Percentiles rank a stretch among this genome's conserved stretches.
phyloP scores from a whole-genome alignment of 2,329 filamentous ascomycete species.

The Fusarium albidum region DNA sequence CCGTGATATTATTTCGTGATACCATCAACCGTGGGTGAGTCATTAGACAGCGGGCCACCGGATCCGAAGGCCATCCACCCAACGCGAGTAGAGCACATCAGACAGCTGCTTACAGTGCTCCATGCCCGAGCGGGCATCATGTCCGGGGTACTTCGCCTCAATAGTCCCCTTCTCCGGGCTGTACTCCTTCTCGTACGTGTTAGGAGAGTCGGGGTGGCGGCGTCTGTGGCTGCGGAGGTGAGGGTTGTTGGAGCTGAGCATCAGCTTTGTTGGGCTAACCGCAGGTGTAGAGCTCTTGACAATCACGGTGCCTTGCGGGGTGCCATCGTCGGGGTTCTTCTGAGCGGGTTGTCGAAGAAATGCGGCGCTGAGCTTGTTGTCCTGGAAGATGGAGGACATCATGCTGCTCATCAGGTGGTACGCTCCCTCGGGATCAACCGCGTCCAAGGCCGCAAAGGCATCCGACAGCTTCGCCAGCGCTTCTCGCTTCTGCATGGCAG shows the following conservation, averaged over 20 bases:
- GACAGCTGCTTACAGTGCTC: slow-evolving; percentile 90
- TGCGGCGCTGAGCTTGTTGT: slow-evolving; percentile 68
- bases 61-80: slow-evolving; percentile 82
- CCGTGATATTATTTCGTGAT: neutral
- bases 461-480: slow-evolving; percentile 84
- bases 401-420: slow-evolving; percentile 84
- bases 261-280: slow-evolving; percentile 68
- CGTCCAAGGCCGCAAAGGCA: slow-evolving; percentile 84
- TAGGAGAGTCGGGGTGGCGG: slow-evolving; percentile 60
- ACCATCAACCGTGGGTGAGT: neutral
- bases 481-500: slow-evolving; percentile 73
- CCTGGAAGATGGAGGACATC: slow-evolving; percentile 75
- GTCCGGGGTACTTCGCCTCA: slow-evolving; percentile 63
- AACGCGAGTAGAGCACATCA: slow-evolving; percentile 89
- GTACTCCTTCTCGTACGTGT: slow-evolving; percentile 53
- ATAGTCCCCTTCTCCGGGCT: slow-evolving; percentile 58
- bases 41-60: slow-evolving; percentile 65
- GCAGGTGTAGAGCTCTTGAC: slow-evolving; percentile 60
- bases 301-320: slow-evolving; percentile 64
- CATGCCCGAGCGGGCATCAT: slow-evolving; percentile 73
- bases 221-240: slow-evolving; percentile 82
- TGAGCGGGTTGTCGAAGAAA: slow-evolving; percentile 53
- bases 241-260: slow-evolving; percentile 83
- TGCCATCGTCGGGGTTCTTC: slow-evolving; percentile 53
- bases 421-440: slow-evolving; percentile 88